A percentile compares a stretch with the other conserved stretches of the same genome.
These are phyloP conservation scores for Micractinium conductrix DNA, from an alignment of 139 green algal genomes.

Conservation along the genomic window DNA sequence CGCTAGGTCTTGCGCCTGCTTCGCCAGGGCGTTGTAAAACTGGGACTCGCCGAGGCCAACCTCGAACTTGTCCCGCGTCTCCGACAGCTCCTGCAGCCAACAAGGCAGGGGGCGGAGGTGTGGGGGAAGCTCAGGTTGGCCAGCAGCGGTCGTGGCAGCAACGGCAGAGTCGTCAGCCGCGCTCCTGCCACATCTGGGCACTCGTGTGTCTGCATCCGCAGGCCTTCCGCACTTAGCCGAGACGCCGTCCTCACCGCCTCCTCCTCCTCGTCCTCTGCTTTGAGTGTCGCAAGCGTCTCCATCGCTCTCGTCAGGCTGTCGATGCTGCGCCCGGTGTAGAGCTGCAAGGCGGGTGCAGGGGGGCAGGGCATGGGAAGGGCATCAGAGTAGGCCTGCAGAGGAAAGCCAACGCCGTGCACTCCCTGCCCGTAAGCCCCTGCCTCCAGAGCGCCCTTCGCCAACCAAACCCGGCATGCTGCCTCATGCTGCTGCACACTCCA, in stretches of 20 bases:
- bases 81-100: not conserved
- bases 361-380: not conserved
- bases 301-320: not conserved
- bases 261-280: conserved; percentile 17
- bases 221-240: too few species aligned
- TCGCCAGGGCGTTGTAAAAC: conserved; percentile 10
- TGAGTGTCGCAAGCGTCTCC: not conserved
- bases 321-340: conserved; percentile 5
- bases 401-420: too few species aligned
- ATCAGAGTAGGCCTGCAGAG: too few species aligned
- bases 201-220: too few species aligned
- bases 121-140: too few species aligned
- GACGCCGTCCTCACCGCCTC: conserved; percentile 7
- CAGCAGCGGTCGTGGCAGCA: too few species aligned
- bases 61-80: conserved; percentile 27
- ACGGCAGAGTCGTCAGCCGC: too few species aligned
- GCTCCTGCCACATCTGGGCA: too few species aligned
- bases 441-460: too few species aligned
- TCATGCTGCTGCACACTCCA: too few species aligned
- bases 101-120: not conserved
- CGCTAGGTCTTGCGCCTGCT: conserved; percentile 28
- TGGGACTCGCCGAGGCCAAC: conserved; percentile 16
- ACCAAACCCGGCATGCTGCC: too few species aligned
- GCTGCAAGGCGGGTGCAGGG: not conserved
- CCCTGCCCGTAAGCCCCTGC: not conserved